A percentile compares a stretch with the other conserved stretches of the same genome.
These are phyloP conservation scores for Spongiforma sp. DNA, from an alignment of 1,284 basidiomycete genomes.

Conservation along the genomic window DNA sequence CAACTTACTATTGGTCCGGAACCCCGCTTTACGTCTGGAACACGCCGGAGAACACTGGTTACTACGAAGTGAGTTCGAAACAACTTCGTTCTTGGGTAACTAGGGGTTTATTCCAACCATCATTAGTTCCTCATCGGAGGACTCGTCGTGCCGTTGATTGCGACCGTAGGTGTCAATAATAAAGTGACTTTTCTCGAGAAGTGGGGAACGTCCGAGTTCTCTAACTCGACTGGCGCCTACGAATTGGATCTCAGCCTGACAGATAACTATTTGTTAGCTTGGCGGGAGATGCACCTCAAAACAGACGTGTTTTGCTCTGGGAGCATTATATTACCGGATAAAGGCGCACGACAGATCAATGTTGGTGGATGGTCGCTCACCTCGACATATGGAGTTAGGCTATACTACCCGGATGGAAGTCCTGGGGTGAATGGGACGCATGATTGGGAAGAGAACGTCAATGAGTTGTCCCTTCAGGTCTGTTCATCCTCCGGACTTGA, in stretches of 20 bases:
- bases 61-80: conserved; percentile 60
- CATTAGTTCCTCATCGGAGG: conserved; percentile 64
- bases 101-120: not conserved
- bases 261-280: conserved; percentile 58
- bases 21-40: conserved; percentile 61
- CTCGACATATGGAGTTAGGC: conserved; percentile 70
- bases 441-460: conserved; percentile 56
- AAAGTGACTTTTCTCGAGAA: conserved; percentile 82
- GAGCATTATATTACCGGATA: conserved; percentile 75
- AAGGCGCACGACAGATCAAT: conserved; percentile 68
- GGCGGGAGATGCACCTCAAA: conserved; percentile 76
- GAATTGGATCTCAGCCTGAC: conserved; percentile 69
- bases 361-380: conserved; percentile 70
- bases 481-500: not conserved
- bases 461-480: conserved; percentile 52
- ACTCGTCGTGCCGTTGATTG: conserved; percentile 71
- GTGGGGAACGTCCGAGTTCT: conserved; percentile 52
- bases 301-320: conserved; percentile 80
- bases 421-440: conserved; percentile 58
- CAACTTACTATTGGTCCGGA: conserved; percentile 67
- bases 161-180: conserved; percentile 77
- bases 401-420: conserved; percentile 57
- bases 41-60: conserved; percentile 63
- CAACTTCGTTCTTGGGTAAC: not conserved
- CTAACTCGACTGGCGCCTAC: conserved; percentile 77